Conservation (phyloP, 2,329 filamentous ascomycete species). For the Exophiala calicioides region DNA sequence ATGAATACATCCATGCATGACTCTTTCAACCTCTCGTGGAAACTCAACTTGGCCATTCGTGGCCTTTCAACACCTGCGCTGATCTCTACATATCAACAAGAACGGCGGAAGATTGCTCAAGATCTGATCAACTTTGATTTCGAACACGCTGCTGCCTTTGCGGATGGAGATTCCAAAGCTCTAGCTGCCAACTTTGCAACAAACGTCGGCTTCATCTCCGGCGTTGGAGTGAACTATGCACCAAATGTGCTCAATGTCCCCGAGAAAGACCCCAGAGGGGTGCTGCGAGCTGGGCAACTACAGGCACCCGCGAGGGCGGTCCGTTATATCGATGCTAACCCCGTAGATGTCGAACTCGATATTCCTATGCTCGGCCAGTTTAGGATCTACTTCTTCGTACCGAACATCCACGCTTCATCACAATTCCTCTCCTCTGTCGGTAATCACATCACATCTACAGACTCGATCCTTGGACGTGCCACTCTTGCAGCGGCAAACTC, state of each 20-base stretch:
- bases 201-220: conserved; percentile 73
- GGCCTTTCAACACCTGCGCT: conserved; percentile 41
- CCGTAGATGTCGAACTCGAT: conserved; percentile 74
- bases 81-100: conserved; percentile 54
- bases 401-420: conserved; percentile 58
- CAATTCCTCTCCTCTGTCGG: conserved; percentile 64
- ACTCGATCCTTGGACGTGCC: conserved; percentile 61
- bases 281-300: conserved; percentile 45
- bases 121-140: conserved; percentile 63
- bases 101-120: conserved; percentile 61
- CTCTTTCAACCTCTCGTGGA: conserved; percentile 60
- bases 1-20: conserved; percentile 75
- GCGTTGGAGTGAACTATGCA: conserved; percentile 68
- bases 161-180: conserved; percentile 60
- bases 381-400: conserved; percentile 70
- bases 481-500: conserved; percentile 62
- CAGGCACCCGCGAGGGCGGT: conserved; percentile 70
- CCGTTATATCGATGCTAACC: conserved; percentile 75
- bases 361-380: conserved; percentile 78
- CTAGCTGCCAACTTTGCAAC: conserved; percentile 69
- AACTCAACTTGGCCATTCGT: conserved; percentile 53
- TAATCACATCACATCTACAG: conserved; percentile 52
- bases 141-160: conserved; percentile 52
- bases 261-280: conserved; percentile 37
- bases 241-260: conserved; percentile 63